Percentiles rank a stretch among this genome's conserved stretches.
Conservation (phyloP, 129 eudicot species). For the Lonicera japonica region DNA sequence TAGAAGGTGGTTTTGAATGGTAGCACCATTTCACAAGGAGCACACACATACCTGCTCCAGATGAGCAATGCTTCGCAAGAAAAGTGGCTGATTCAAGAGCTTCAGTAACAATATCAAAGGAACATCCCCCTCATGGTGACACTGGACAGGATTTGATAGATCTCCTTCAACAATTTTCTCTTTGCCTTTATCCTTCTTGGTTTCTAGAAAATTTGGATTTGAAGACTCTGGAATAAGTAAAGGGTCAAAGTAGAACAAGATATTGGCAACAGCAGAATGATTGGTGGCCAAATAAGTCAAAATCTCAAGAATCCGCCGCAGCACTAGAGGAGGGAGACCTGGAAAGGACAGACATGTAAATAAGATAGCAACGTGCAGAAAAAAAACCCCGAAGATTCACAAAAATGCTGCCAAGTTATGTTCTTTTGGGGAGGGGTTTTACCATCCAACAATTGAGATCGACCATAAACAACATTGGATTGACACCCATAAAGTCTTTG, state of each 20-base stretch:
- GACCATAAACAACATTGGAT: conserved; percentile 80
- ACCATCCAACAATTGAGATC: conserved; percentile 83
- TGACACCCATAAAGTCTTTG: conserved; percentile 92
- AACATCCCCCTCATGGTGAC: conserved; percentile 33
- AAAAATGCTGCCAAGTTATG: not conserved
- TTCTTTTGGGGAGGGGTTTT: not conserved
- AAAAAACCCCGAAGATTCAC: not conserved
- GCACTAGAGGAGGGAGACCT: conserved; percentile 96
- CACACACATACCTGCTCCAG: conserved; percentile 74
- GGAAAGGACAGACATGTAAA: conserved; percentile 13
- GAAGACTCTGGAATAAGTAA: conserved; percentile 53
- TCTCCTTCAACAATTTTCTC: conserved; percentile 53
- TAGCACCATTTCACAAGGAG: conserved; percentile 4
- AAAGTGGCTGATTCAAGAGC: conserved; percentile 81
- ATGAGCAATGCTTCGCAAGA: conserved; percentile 70
- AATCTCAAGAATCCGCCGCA: conserved; percentile 82
- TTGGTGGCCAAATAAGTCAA: conserved; percentile 82
- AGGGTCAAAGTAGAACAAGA: conserved; percentile 68
- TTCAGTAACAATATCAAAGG: conserved; percentile 67
- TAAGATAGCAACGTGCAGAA: not conserved
- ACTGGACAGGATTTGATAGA: conserved; percentile 18
- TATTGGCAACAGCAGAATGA: conserved; percentile 77
- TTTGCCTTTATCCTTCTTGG: conserved; percentile 64
- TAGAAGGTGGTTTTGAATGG: not conserved
- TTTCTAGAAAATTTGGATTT: conserved; percentile 23